Evolutionary conservation across 1,139 yeast genomes (phyloP), one percentile per base, ranked within the genome.

Genomic region (Kodamaea anthophila): DNA sequence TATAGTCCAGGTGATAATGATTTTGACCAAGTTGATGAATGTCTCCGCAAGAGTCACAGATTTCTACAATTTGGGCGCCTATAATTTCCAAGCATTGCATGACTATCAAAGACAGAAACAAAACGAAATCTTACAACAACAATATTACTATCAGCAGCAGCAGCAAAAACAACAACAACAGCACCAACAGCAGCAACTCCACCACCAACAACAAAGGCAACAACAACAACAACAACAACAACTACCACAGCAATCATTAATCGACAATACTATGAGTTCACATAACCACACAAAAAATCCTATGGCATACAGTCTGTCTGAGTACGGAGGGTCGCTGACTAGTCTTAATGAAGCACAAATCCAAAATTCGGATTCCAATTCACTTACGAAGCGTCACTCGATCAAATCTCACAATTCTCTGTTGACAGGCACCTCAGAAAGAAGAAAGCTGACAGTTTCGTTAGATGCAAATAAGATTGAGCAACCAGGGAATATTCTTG

Each of bases 1-100:
- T 50, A 79, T 87, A 18, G 85, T 78, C 38, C 97, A 88, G 39
- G 65, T 66, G 0, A 42, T 65, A 13, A 59, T 58, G 49, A 47
- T 67, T 28, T 46, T 66, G 12, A 43, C 62, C 15, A 55, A 53
- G 31, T 48, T 66, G 51, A 38, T 55, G 41, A 49, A 51, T 9
- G 40, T 40, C 4, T 42, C 47, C 3, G 35, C 53, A 15, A 47
- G 43, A 1, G 32, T 66, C 15, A 60, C 59, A 10, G 74, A 67
- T 42, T 55, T 64, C 32, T 65, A 64, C 36, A 51, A 53, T 4
- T 33, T 41, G 4, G 74, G 73, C 1, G 47, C 59, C 3, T 67
- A 65, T 42, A 60, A 65, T 38, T 67, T 67, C 49, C 66, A 60
- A 21, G 67, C 68, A 5, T 53, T 67, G 29, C 67, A 65, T 34